Percentiles rank a stretch among this genome's conserved stretches.
phyloP scores from a whole-genome alignment of 2,329 filamentous ascomycete genomes.

The Drechslerella dactyloides region DNA sequence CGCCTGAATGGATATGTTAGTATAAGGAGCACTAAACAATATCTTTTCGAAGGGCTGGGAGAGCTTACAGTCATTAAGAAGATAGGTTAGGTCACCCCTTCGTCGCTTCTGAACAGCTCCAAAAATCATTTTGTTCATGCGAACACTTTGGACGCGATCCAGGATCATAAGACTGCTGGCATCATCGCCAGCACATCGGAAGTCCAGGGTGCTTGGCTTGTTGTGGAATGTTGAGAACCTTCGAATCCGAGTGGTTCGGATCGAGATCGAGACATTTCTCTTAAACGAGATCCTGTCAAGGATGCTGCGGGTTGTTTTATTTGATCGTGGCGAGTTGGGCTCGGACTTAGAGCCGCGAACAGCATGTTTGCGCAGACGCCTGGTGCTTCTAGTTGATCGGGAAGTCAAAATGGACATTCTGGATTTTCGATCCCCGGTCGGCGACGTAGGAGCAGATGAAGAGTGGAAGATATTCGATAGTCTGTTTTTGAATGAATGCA shows the following conservation, averaged over 20 bases:
- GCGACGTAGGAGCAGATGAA: conserved; percentile 34
- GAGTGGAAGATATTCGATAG: conserved; percentile 48
- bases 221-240: conserved; percentile 47
- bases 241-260: conserved; percentile 32
- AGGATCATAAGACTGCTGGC: conserved; percentile 46
- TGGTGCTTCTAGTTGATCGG: conserved; percentile 26
- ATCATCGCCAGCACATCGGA: conserved; percentile 47
- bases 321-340: conserved; percentile 29
- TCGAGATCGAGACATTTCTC: conserved; percentile 29
- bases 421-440: conserved; percentile 40
- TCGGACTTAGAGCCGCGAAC: conserved; percentile 25
- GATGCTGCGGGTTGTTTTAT: conserved; percentile 32
- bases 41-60: background rate
- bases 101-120: conserved; percentile 47
- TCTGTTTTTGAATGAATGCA: conserved; percentile 45
- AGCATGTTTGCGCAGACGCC: conserved; percentile 40
- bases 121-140: conserved; percentile 46
- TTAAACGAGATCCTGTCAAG: conserved; percentile 48
- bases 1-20: conserved; percentile 16
- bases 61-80: conserved; percentile 44
- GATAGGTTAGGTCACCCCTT: conserved; percentile 41
- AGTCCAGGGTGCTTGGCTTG: conserved; percentile 49
- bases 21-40: background rate
- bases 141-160: conserved; percentile 37
- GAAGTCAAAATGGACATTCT: conserved; percentile 45